phyloP scores from a whole-genome alignment of 2,329 filamentous ascomycete species.

The Colletotrichum salicis region DNA sequence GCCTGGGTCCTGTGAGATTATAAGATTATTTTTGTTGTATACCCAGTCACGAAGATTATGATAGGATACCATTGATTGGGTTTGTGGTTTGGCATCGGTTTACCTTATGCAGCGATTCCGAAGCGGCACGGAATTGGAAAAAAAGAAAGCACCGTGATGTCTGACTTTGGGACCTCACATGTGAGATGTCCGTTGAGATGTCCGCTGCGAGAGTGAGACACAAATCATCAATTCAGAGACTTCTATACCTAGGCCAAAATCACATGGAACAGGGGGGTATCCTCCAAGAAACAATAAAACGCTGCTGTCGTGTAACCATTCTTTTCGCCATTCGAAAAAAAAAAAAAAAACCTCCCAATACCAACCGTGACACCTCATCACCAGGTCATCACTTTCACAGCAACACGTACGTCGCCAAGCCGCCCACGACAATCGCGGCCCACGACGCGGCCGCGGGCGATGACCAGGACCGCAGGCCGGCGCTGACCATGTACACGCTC shows the following conservation, averaged over 20 bases:
- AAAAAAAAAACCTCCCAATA: background rate
- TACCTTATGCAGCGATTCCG: background rate
- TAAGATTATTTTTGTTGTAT: slow-evolving; percentile 36
- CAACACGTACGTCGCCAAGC: background rate
- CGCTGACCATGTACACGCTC: slow-evolving; percentile 51
- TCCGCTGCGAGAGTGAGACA: background rate
- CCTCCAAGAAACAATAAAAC: background rate
- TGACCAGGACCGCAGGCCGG: background rate
- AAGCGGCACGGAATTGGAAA: background rate
- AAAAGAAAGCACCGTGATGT: background rate
- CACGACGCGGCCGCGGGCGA: slow-evolving; percentile 7
- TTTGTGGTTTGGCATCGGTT: background rate
- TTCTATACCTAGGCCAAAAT: background rate
- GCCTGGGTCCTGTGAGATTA: slow-evolving; percentile 65
- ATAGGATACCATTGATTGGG: slow-evolving; percentile 19
- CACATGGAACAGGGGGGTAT: slow-evolving; percentile 6
- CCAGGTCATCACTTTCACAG: background rate
- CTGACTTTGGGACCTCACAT: background rate
- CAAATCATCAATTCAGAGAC: background rate
- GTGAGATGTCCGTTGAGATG: background rate
- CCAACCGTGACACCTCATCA: background rate
- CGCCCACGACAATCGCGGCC: background rate
- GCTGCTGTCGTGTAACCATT: background rate
- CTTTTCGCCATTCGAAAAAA: background rate
- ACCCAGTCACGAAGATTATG: slow-evolving; percentile 18